phyloP scores from a whole-genome alignment of 306 rosid genomes.

The Malus sylvestris region DNA sequence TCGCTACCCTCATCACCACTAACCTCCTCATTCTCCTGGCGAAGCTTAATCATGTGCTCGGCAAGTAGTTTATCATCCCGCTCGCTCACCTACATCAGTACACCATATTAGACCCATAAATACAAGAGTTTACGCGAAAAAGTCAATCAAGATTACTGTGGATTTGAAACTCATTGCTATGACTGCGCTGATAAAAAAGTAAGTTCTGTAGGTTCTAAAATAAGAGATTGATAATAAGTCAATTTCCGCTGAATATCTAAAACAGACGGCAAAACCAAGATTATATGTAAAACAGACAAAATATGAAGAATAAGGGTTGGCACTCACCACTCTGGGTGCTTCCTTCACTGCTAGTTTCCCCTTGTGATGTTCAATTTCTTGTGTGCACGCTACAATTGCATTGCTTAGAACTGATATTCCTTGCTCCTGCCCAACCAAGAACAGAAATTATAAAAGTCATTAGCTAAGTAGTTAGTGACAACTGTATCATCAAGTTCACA shows the following conservation, averaged over 20 bases:
- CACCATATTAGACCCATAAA: constrained; percentile 22
- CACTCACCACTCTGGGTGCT: constrained; percentile 90
- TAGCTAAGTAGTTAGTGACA: not conserved
- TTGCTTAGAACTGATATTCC: constrained; percentile 69
- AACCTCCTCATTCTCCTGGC: constrained; percentile 69
- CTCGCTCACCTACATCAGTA: constrained; percentile 68
- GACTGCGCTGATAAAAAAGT: not conserved
- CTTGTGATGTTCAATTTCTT: constrained; percentile 75
- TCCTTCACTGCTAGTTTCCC: constrained; percentile 87
- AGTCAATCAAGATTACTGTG: not conserved
- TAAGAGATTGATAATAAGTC: not conserved
- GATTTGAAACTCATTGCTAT: not conserved
- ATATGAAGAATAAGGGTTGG: constrained; percentile 1
- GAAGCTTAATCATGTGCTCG: constrained; percentile 79
- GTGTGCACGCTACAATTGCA: constrained; percentile 67
- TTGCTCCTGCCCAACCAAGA: constrained; percentile 59
- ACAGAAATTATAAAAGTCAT: not conserved
- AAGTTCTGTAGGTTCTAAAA: not conserved
- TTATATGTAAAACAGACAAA: not conserved
- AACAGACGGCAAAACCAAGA: not conserved
- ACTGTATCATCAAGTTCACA: not conserved
- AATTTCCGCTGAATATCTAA: not conserved
- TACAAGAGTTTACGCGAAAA: not conserved
- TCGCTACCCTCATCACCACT: constrained; percentile 81
- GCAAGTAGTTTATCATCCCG: constrained; percentile 83